Evolutionary conservation across 164 flowering plant genomes (phyloP).

Genomic region (Litsea cubeba): DNA sequence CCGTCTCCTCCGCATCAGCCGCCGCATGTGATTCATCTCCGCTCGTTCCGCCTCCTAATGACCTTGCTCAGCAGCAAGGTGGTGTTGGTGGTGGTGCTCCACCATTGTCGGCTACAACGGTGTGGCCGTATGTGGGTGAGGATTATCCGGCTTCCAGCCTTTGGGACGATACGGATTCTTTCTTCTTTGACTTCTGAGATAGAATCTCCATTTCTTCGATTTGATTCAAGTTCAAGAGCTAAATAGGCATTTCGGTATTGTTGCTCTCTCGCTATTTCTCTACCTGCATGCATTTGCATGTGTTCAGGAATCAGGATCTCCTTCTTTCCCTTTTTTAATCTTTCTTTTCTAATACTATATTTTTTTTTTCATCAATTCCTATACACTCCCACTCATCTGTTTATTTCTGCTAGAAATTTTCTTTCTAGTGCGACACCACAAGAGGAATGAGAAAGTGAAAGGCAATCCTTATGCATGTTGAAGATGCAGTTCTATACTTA

Average conservation of each 20-base stretch:
- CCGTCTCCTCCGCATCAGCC: slow-evolving; percentile 9
- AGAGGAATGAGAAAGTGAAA: neutral
- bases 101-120: slow-evolving; percentile 23
- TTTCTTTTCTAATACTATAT: neutral
- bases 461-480: neutral
- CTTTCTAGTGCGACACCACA: neutral
- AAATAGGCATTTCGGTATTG: neutral
- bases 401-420: neutral
- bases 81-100: slow-evolving; percentile 15
- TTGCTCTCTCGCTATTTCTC: no score
- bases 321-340: neutral
- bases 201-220: neutral
- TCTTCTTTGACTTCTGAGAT: slow-evolving; percentile 40
- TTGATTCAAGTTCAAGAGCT: neutral
- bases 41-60: neutral
- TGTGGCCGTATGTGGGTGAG: slow-evolving; percentile 46
- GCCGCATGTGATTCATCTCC: slow-evolving; percentile 18
- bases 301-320: neutral
- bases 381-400: neutral
- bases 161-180: slow-evolving; percentile 65
- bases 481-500: neutral
- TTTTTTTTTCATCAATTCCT: neutral
- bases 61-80: neutral
- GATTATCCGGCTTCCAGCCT: slow-evolving; percentile 38
- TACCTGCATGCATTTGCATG: neutral